Evolutionary conservation across 257 asterid species (phyloP).

Genomic region (Solanum tacnaense): DNA sequence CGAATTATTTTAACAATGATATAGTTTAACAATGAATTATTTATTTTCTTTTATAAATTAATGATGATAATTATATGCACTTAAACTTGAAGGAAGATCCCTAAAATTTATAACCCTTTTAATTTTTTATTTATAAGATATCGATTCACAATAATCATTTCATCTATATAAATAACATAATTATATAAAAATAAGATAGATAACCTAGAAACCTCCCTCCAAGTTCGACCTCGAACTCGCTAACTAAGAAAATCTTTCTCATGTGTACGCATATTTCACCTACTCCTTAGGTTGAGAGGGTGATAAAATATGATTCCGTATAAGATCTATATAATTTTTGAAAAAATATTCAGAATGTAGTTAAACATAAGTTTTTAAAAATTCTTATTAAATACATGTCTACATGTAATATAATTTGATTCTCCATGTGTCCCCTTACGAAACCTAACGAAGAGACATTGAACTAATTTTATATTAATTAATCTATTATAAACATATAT

Average conservation of each 20-base stretch:
- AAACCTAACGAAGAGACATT: not conserved
- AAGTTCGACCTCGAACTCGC: not conserved
- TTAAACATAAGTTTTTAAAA: not conserved
- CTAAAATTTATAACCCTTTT: not conserved
- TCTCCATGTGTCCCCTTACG: not conserved
- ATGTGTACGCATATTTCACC: not conserved
- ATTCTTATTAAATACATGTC: not conserved
- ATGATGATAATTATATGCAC: not conserved
- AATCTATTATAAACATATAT: not conserved
- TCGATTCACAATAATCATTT: not conserved
- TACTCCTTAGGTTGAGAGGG: not conserved
- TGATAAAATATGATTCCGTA: not conserved
- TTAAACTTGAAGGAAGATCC: not conserved
- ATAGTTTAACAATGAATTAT: not conserved
- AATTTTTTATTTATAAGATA: not conserved
- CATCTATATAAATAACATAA: not conserved
- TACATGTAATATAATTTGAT: not conserved
- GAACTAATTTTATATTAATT: not conserved
- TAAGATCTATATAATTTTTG: not conserved
- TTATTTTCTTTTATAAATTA: not conserved
- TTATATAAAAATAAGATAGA: not conserved
- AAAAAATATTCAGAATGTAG: not conserved
- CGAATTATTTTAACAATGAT: not conserved
- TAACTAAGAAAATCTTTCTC: not conserved
- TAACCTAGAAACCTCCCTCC: not conserved